Conservation (phyloP, 345 rosid genomes). For the Syzygium oleosum region DNA sequence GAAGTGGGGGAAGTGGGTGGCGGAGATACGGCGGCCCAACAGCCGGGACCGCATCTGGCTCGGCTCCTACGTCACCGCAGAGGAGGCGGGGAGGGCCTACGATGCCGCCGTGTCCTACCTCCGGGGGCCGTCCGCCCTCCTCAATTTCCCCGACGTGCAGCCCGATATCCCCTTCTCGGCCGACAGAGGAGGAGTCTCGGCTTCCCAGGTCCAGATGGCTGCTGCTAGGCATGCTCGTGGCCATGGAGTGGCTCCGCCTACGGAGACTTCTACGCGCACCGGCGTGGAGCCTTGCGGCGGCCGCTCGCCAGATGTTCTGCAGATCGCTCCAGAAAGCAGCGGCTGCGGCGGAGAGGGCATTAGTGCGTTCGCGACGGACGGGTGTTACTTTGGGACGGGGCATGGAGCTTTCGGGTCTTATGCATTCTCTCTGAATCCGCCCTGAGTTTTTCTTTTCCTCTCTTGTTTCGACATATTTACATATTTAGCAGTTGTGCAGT, state of each 20-base stretch:
- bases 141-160: conserved; percentile 38
- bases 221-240: conserved; percentile 33
- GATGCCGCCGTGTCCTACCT: conserved; percentile 52
- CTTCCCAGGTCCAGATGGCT: conserved; percentile 27
- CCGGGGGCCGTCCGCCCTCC: conserved; percentile 34
- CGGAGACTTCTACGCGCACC: background rate
- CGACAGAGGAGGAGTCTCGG: background rate
- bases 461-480: background rate
- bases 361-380: background rate
- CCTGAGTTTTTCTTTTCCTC: background rate
- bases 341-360: background rate
- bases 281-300: background rate
- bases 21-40: conserved; percentile 54
- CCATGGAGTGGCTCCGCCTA: background rate
- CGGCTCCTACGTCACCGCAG: conserved; percentile 47
- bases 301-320: background rate
- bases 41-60: conserved; percentile 53
- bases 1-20: conserved; percentile 81
- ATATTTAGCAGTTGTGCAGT: background rate
- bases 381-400: background rate
- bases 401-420: background rate
- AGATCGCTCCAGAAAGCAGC: background rate
- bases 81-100: conserved; percentile 64
- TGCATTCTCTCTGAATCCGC: background rate
- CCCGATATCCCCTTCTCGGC: conserved; percentile 18